Conservation (phyloP, 1,284 basidiomycete genomes). For the Bjerkandera adusta region DNA sequence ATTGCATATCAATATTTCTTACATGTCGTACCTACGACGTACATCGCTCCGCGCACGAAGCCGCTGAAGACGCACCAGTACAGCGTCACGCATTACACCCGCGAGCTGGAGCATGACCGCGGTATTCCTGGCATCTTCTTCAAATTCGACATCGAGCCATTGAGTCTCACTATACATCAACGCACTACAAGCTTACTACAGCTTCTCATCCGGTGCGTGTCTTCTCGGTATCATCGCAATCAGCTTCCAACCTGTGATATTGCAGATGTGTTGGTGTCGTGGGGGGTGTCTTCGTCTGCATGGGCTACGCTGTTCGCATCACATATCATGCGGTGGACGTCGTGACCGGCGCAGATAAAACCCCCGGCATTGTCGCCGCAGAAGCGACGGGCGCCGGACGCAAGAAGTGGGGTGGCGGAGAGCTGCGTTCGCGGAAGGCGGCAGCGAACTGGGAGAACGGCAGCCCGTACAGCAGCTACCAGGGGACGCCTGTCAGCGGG, state of each 20-base stretch:
- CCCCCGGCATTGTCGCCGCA: slow-evolving; percentile 58
- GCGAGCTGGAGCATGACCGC: slow-evolving; percentile 71
- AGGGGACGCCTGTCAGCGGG: slow-evolving; percentile 36
- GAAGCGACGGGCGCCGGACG: slow-evolving; percentile 54
- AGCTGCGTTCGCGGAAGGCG: slow-evolving; percentile 43
- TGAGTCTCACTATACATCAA: slow-evolving; percentile 83
- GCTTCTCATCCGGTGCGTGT: slow-evolving; percentile 72
- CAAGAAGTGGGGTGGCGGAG: slow-evolving; percentile 45
- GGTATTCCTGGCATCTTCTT: slow-evolving; percentile 94
- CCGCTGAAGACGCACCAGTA: slow-evolving; percentile 89
- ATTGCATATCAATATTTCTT: slow-evolving; percentile 96
- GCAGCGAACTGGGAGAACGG: slow-evolving; percentile 41
- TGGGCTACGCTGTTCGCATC: slow-evolving; percentile 72
- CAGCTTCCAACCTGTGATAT: not conserved
- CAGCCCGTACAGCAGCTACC: slow-evolving; percentile 37
- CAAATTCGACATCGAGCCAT: slow-evolving; percentile 95
- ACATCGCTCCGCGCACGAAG: slow-evolving; percentile 65
- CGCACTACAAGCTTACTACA: slow-evolving; percentile 81
- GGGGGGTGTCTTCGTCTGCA: slow-evolving; percentile 81
- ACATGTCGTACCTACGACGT: slow-evolving; percentile 92
- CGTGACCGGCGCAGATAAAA: slow-evolving; percentile 60
- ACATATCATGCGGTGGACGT: slow-evolving; percentile 64
- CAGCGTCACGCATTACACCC: slow-evolving; percentile 91
- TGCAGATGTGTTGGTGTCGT: slow-evolving; percentile 69
- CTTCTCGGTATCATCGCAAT: slow-evolving; percentile 8